Evolutionary conservation across 805 yeast species (phyloP).

Genomic region (Hanseniaspora clermontiae): DNA sequence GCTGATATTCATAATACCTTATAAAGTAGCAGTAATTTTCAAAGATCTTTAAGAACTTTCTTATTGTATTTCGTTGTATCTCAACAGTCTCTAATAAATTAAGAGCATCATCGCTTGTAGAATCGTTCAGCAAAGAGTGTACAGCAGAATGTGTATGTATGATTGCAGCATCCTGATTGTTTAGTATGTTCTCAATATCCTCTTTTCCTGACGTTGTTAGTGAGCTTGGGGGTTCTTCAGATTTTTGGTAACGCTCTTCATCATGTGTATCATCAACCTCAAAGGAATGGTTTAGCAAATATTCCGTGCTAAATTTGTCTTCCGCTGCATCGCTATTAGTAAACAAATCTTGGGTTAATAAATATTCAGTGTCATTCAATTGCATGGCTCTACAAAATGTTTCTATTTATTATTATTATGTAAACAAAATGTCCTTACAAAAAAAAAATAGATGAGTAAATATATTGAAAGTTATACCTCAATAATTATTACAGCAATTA

Average conservation of each 20-base stretch:
- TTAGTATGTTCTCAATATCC: background rate
- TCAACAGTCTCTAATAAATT: too few species aligned
- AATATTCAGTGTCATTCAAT: slow-evolving; percentile 1
- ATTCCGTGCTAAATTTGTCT: background rate
- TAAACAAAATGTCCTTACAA: too few species aligned
- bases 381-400: background rate
- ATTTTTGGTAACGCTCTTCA: background rate
- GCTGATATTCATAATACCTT: slow-evolving; percentile 5
- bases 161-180: background rate
- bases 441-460: too few species aligned
- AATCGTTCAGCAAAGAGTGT: background rate
- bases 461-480: too few species aligned
- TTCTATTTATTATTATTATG: too few species aligned
- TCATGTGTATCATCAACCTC: background rate
- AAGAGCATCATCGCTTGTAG: too few species aligned
- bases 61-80: background rate
- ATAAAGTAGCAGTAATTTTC: slow-evolving; percentile 9
- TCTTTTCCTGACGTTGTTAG: too few species aligned
- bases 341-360: background rate
- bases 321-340: background rate
- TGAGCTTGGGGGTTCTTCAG: background rate
- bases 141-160: background rate
- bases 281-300: background rate
- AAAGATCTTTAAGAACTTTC: slow-evolving; percentile 1
- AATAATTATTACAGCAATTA: too few species aligned